phyloP scores from a whole-genome alignment of 176 grass and related monocot species.

The sorghum (Sorghum bicolor) region DNA sequence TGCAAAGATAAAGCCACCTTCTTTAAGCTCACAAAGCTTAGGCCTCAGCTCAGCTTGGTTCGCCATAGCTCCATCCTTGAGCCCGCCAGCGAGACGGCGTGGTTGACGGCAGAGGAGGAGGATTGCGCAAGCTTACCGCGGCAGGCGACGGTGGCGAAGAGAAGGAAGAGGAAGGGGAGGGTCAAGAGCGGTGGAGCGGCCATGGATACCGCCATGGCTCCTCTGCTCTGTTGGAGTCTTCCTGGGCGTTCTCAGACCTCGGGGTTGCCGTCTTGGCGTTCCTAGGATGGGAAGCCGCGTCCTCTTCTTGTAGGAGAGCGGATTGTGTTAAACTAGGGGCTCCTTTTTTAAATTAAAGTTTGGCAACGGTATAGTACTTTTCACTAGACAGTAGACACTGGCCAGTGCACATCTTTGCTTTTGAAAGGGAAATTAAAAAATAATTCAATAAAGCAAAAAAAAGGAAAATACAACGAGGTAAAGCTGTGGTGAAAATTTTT shows the following conservation, averaged over 20 bases:
- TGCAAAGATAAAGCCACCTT: background rate
- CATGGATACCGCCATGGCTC: conserved; percentile 9
- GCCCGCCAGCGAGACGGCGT: background rate
- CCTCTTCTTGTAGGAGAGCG: background rate
- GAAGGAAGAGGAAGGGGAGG: conserved; percentile 3
- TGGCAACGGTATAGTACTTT: conserved; percentile 18
- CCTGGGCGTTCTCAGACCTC: background rate
- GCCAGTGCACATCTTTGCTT: background rate
- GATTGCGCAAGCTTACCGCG: conserved; percentile 20
- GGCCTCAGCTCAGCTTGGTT: background rate
- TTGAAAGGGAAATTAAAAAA: background rate
- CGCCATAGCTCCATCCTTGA: background rate
- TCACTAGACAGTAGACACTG: background rate
- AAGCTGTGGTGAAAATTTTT: background rate
- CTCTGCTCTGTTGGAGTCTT: background rate
- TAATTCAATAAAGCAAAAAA: background rate
- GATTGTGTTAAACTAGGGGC: background rate
- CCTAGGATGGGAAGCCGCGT: background rate
- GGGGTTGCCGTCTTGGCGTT: background rate
- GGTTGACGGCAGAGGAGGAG: background rate
- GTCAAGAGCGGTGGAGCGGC: background rate
- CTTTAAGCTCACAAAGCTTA: background rate
- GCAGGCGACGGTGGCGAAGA: conserved; percentile 8
- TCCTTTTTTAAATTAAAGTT: background rate
- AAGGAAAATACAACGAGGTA: background rate